A percentile compares a stretch with the other conserved stretches of the same genome.
Evolutionary conservation across 176 grass and related monocot genomes (phyloP).

Genomic region (sorghum (Sorghum bicolor)): DNA sequence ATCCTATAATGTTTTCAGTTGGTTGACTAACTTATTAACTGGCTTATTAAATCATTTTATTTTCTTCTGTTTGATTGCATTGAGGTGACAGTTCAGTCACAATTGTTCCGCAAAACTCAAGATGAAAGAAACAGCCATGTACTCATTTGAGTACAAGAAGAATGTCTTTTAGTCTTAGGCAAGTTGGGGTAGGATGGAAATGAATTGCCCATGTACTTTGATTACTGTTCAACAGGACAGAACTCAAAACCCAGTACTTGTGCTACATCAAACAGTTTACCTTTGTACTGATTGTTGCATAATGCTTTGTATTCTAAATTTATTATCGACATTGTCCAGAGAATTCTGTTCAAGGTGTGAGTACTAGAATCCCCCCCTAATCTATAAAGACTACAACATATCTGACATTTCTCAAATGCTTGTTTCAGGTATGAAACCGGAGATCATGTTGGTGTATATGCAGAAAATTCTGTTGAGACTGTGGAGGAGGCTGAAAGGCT

Average conservation of each 20-base stretch:
- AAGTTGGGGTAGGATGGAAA: not conserved
- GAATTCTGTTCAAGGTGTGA: not conserved
- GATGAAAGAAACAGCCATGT: not conserved
- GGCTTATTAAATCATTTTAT: not conserved
- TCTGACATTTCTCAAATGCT: constrained; percentile 11
- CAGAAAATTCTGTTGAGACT: constrained; percentile 66
- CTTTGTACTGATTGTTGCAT: not conserved
- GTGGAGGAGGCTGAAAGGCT: constrained; percentile 68
- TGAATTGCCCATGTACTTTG: not conserved
- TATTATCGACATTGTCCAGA: not conserved
- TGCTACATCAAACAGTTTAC: not conserved
- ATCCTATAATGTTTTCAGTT: not conserved
- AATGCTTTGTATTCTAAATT: not conserved
- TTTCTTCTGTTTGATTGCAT: not conserved
- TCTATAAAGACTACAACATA: not conserved
- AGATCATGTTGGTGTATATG: constrained; percentile 85
- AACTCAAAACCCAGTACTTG: not conserved
- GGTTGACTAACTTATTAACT: not conserved
- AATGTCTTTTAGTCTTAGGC: not conserved
- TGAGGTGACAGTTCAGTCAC: not conserved
- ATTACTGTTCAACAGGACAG: not conserved
- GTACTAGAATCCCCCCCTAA: not conserved
- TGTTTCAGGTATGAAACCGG: constrained; percentile 82
- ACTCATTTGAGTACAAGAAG: not conserved
- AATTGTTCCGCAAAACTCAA: not conserved